These are phyloP conservation scores for Rhododendron kiyosumense DNA, from an alignment of 148 eudicot genomes.

Conservation along the genomic window DNA sequence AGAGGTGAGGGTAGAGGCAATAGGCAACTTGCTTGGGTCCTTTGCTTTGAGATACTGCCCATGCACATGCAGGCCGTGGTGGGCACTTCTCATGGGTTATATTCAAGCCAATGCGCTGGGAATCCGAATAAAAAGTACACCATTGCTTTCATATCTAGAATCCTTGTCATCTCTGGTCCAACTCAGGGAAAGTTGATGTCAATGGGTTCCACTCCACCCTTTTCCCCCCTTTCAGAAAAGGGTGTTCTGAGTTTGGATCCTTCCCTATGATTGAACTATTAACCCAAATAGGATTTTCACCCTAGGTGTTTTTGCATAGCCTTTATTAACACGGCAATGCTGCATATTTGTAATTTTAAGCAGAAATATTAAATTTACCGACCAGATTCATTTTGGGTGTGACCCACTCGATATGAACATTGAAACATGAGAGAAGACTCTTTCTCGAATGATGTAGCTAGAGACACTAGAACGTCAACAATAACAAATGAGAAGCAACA, in stretches of 20 bases:
- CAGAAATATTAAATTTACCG: too few relatives aligned
- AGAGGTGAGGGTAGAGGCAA: neutral
- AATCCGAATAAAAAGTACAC: conserved; percentile 15
- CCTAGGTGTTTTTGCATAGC: neutral
- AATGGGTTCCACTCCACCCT: neutral
- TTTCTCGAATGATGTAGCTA: too few relatives aligned
- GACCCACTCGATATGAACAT: too few relatives aligned
- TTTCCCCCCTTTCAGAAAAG: neutral
- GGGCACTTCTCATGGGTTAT: conserved; percentile 10
- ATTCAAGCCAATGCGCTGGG: conserved; percentile 14
- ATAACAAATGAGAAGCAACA: too few relatives aligned
- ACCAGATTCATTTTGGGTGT: too few relatives aligned
- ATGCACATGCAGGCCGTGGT: conserved; percentile 16
- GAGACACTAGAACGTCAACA: too few relatives aligned
- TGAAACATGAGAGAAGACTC: too few relatives aligned
- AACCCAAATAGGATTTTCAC: neutral
- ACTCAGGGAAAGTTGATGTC: too few relatives aligned
- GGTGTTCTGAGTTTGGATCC: neutral
- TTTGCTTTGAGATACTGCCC: conserved; percentile 15
- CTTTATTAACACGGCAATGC: neutral
- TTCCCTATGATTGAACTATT: neutral
- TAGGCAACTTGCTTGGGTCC: conserved; percentile 15
- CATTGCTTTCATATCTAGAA: conserved; percentile 15
- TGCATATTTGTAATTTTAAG: neutral
- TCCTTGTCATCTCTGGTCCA: conserved; percentile 4